Conservation (phyloP, 1,284 basidiomycete genomes). For the Phlebopus sp. region DNA sequence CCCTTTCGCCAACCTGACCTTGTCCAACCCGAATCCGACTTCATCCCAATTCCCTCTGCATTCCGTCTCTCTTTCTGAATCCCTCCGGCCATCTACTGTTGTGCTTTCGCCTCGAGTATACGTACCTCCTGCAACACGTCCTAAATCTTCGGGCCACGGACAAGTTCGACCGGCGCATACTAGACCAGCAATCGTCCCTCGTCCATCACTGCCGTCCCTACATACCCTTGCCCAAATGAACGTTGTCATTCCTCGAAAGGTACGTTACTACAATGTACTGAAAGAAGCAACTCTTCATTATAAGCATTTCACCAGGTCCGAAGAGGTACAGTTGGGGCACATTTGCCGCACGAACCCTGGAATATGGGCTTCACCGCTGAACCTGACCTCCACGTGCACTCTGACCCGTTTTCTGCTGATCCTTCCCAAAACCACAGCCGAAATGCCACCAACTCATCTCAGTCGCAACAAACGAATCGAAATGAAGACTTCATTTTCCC, state of each 20-base stretch:
- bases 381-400: conserved; percentile 5
- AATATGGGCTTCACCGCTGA: conserved; percentile 29
- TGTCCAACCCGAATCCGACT: conserved; percentile 5
- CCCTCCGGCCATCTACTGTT: conserved; percentile 17
- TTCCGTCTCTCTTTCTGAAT: conserved; percentile 23
- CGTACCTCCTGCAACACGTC: conserved; percentile 21
- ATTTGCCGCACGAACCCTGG: conserved; percentile 62
- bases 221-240: conserved; percentile 56
- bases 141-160: conserved; percentile 36
- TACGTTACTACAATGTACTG: conserved; percentile 25
- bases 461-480: background rate
- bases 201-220: conserved; percentile 67
- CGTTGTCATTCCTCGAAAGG: conserved; percentile 54
- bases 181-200: conserved; percentile 53
- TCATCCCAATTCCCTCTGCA: conserved; percentile 6
- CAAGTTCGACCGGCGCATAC: conserved; percentile 53
- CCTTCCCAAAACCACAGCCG: conserved; percentile 13
- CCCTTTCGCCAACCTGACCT: conserved; percentile 59
- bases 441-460: background rate
- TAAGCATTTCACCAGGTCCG: conserved; percentile 39
- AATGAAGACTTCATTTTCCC: background rate
- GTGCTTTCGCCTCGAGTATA: conserved; percentile 15
- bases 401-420: background rate
- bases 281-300: conserved; percentile 8
- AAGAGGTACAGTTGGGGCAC: conserved; percentile 58